Base-by-base conservation (phyloP, 2,329 filamentous ascomycete genomes). In the Sporothrix schenckii region DNA sequence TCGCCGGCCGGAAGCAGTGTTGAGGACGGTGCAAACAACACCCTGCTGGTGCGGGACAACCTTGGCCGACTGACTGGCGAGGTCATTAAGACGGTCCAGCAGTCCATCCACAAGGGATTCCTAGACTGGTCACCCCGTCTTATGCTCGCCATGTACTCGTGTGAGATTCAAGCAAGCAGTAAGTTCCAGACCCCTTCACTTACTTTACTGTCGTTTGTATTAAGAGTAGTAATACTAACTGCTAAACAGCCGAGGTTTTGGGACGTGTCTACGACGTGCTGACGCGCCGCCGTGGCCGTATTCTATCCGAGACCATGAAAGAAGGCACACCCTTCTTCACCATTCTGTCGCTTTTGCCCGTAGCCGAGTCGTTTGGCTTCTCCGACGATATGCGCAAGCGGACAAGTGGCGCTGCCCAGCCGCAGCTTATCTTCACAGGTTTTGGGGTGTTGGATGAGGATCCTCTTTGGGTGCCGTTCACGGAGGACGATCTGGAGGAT, bases 251-350 rank as follows among this genome's bases (percentile, higher is more conserved):
- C 76, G 95, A 98, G 80, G 95, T 98, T 54, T 88, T 99, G 5
- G 95, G 95, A 27, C 90, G 93, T 41, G 95, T 98, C 47, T 99
- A 99, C 84, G 92, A 92, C 75, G 94, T 98, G n/a, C 89, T 99
- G n/a, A 97, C 94, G 44, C 91, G 94, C 1, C 92, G 95, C 5
- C 90, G 94, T 47, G 95, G 95, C 34, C 91, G 90, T 50, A 96
- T 99, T 68, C 88, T 97, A 27, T 91, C 91, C 11, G 95, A 99
- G 81, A 89, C 89, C 24, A 92, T 99, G 84, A 96, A 97, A 76
- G 93, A 97, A 78, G 94, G 95, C 30, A 97, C 93, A 0, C 94
- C 94, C 1, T 98, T 97, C 81, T 99, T 97, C 84, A 97, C 93
- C 4, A 97, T 99, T 78, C 87, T 91, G 68, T 92, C 94, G 0